Conservation (phyloP, 2,329 filamentous ascomycete species). For the Cordyceps cicadae region DNA sequence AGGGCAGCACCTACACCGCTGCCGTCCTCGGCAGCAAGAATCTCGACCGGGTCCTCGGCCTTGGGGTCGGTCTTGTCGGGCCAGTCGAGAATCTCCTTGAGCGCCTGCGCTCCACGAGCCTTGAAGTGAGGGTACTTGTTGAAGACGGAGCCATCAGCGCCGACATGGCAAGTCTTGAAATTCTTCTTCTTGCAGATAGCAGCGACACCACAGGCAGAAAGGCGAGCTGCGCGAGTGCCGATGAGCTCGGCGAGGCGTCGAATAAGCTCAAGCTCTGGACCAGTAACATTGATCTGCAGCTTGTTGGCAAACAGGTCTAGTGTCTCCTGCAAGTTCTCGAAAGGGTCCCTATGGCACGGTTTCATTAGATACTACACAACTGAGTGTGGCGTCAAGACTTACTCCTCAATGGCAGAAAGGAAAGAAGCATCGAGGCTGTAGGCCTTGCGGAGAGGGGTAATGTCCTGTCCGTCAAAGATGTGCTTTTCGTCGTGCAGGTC, state of each 20-base stretch:
- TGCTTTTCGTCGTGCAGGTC: slow-evolving; percentile 72
- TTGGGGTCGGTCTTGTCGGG: slow-evolving; percentile 56
- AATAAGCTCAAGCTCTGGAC: slow-evolving; percentile 78
- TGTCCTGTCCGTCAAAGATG: slow-evolving; percentile 79
- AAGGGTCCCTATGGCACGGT: slow-evolving; percentile 60
- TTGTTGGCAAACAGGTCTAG: slow-evolving; percentile 70
- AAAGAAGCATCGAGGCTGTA: slow-evolving; percentile 92
- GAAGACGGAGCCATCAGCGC: slow-evolving; percentile 94
- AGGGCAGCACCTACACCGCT: slow-evolving; percentile 94
- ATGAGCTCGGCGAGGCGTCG: slow-evolving; percentile 88
- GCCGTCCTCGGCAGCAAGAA: slow-evolving; percentile 87
- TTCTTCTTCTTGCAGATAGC: slow-evolving; percentile 97
- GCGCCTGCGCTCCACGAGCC: slow-evolving; percentile 75
- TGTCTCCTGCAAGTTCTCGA: slow-evolving; percentile 89
- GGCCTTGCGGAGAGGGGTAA: slow-evolving; percentile 69
- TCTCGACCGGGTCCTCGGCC: slow-evolving; percentile 79
- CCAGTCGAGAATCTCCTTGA: slow-evolving; percentile 96
- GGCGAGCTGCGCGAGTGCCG: slow-evolving; percentile 83
- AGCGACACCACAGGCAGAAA: slow-evolving; percentile 89
- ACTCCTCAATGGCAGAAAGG: slow-evolving; percentile 86
- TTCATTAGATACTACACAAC: background rate
- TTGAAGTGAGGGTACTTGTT: slow-evolving; percentile 99
- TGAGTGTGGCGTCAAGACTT: slow-evolving; percentile 24
- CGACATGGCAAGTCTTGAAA: slow-evolving; percentile 81
- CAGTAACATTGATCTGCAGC: slow-evolving; percentile 61